A percentile compares a stretch with the other conserved stretches of the same genome.
Conservation (phyloP, 139 green algal species). For the Chlorella sorokiniana region DNA sequence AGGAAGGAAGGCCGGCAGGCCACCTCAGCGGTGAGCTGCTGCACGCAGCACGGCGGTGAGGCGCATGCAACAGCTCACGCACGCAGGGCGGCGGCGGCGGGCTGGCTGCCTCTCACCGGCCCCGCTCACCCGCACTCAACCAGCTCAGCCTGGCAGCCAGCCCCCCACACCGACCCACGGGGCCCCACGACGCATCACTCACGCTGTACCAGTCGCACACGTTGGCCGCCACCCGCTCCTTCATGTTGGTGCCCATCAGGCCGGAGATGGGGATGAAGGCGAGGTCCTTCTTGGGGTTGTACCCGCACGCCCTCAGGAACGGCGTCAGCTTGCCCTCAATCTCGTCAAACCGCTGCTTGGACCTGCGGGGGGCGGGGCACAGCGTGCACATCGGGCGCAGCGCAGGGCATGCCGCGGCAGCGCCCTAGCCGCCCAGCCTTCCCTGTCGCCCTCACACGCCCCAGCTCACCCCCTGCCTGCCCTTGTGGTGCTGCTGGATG, state of each 20-base stretch:
- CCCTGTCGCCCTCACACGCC: too few species aligned
- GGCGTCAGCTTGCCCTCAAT: slow-evolving; percentile 89
- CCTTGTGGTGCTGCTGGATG: background rate
- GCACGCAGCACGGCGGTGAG: background rate
- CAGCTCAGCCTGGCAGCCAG: too few species aligned
- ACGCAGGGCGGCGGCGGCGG: too few species aligned
- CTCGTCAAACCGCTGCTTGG: slow-evolving; percentile 86
- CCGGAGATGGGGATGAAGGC: slow-evolving; percentile 93
- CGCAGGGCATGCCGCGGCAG: too few species aligned
- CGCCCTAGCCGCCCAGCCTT: too few species aligned
- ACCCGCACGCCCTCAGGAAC: slow-evolving; percentile 87
- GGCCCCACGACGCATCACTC: background rate
- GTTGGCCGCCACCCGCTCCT: slow-evolving; percentile 49
- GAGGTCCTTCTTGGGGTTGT: slow-evolving; percentile 93
- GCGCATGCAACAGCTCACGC: background rate
- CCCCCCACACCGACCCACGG: too few species aligned
- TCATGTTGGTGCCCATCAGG: slow-evolving; percentile 92
- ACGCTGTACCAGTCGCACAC: slow-evolving; percentile 66
- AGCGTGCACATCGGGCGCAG: too few species aligned
- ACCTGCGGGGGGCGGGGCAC: slow-evolving; percentile 31
- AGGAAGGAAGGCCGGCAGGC: background rate
- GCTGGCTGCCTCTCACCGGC: too few species aligned
- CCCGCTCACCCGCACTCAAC: too few species aligned
- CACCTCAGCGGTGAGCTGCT: background rate
- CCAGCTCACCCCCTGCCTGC: background rate